Evolutionary conservation across 495 filamentous ascomycete species (phyloP).

Genomic region (Lophium mytilinum): DNA sequence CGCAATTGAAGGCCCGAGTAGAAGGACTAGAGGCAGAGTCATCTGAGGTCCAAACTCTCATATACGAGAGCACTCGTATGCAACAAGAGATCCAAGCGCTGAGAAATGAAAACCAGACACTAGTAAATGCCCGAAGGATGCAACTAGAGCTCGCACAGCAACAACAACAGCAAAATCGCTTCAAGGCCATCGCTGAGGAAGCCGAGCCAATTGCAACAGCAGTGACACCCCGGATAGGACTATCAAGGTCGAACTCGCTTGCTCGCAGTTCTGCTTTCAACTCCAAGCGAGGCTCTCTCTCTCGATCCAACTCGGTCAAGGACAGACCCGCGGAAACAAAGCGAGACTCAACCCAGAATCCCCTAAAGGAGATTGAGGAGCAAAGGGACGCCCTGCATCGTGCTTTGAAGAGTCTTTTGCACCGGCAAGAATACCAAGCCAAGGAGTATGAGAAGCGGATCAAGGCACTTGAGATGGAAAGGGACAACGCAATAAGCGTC

Average conservation of each 20-base stretch:
- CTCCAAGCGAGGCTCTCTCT: constrained; percentile 30
- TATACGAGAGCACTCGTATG: constrained; percentile 67
- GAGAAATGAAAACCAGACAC: constrained; percentile 56
- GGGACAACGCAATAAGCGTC: constrained; percentile 59
- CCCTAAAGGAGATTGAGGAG: constrained; percentile 82
- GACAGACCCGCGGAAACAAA: constrained; percentile 29
- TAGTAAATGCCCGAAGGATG: constrained; percentile 46
- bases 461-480: constrained; percentile 64
- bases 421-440: constrained; percentile 74
- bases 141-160: constrained; percentile 43
- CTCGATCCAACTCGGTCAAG: constrained; percentile 56
- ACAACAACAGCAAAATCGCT: constrained; percentile 36
- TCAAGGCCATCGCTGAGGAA: constrained; percentile 61
- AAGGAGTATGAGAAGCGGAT: constrained; percentile 73
- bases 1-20: constrained; percentile 61
- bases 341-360: constrained; percentile 67
- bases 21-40: constrained; percentile 68
- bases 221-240: constrained; percentile 36
- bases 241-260: constrained; percentile 56
- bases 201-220: constrained; percentile 27
- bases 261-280: constrained; percentile 36
- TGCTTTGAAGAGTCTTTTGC: constrained; percentile 77
- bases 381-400: constrained; percentile 89
- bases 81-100: constrained; percentile 71
- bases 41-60: constrained; percentile 55